Evolutionary conservation across 1,284 basidiomycete genomes (phyloP).

Genomic region (Melanopsichium pennsylvanicum): DNA sequence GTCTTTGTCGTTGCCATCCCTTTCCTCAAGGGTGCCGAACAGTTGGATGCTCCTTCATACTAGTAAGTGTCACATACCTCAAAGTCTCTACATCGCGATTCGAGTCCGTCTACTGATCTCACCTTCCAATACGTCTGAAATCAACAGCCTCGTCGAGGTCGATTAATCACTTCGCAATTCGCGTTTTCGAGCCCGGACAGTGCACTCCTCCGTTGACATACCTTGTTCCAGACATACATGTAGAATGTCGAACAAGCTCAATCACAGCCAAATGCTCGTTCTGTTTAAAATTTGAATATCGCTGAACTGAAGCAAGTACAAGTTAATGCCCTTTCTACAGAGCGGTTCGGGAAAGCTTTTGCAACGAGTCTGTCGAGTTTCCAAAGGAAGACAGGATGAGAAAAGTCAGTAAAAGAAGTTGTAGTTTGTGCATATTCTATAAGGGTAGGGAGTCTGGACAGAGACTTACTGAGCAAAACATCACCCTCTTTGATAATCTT

Average conservation of each 20-base stretch:
- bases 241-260: no score
- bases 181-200: no score
- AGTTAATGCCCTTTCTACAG: conserved; percentile 39
- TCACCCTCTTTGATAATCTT: conserved; percentile 88
- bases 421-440: no score
- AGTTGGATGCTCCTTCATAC: conserved; percentile 82
- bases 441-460: no score
- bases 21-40: conserved; percentile 80
- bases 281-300: neutral
- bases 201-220: no score
- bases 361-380: conserved; percentile 55
- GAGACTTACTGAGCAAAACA: conserved; percentile 73
- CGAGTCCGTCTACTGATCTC: no score
- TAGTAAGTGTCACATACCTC: conserved; percentile 42
- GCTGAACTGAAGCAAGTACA: neutral
- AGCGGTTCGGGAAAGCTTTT: conserved; percentile 64
- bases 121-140: no score
- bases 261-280: neutral
- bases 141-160: conserved; percentile 45
- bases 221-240: no score
- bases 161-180: conserved; percentile 13
- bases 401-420: neutral
- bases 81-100: no score
- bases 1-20: conserved; percentile 90
- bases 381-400: neutral